Evolutionary conservation across 2,329 filamentous ascomycete species (phyloP).

Genomic region (Hypoxylon rubiginosum): DNA sequence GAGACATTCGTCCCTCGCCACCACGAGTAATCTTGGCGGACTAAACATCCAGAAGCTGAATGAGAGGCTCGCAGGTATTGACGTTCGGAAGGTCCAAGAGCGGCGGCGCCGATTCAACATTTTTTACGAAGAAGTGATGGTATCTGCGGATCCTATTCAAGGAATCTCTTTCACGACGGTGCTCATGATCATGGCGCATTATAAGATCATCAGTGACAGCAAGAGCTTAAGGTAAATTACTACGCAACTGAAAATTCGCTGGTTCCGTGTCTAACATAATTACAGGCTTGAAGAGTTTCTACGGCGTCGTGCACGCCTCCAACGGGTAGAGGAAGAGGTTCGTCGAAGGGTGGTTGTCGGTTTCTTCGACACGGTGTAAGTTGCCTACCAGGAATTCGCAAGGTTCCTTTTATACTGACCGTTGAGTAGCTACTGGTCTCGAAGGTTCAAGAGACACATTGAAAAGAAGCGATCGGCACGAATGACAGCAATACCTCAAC

Average conservation of each 20-base stretch:
- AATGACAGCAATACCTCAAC: conserved; percentile 82
- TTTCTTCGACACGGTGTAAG: conserved; percentile 92
- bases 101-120: conserved; percentile 85
- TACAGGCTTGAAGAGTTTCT: conserved; percentile 90
- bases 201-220: conserved; percentile 98
- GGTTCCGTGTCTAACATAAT: conserved; percentile 47
- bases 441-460: conserved; percentile 82
- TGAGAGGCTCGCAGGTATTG: conserved; percentile 77
- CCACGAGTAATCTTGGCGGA: conserved; percentile 65
- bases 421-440: conserved; percentile 77
- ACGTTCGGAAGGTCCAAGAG: conserved; percentile 79
- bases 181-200: conserved; percentile 95
- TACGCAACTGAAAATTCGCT: conserved; percentile 10
- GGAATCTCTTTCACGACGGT: conserved; percentile 94
- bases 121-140: conserved; percentile 98
- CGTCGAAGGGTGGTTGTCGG: conserved; percentile 89
- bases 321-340: conserved; percentile 95
- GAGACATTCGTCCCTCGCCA: conserved; percentile 68
- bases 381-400: conserved; percentile 38
- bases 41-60: conserved; percentile 84
- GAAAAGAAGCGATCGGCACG: conserved; percentile 80
- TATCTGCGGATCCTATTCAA: conserved; percentile 88
- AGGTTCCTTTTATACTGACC: conserved; percentile 37
- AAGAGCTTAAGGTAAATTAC: conserved; percentile 84
- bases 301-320: conserved; percentile 87